Evolutionary conservation across 73 alveolate species (phyloP).

Genomic region (Stentor roeselii): DNA sequence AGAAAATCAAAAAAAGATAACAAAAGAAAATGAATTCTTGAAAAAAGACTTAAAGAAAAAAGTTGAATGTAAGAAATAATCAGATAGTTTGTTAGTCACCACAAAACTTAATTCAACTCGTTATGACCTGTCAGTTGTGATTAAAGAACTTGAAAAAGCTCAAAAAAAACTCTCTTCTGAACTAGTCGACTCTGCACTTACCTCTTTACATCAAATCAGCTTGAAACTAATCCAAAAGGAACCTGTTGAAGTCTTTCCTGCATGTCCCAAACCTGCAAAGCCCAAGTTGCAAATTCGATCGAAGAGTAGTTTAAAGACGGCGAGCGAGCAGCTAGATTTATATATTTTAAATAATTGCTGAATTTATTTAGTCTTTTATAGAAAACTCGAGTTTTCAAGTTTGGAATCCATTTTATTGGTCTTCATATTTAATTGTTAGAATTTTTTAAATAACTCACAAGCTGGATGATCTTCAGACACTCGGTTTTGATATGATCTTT

Average conservation of each 20-base stretch:
- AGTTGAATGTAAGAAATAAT: neutral
- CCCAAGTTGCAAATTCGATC: neutral
- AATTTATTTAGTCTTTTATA: too few species aligned
- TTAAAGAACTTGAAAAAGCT: neutral
- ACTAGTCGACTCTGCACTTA: neutral
- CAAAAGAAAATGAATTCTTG: neutral
- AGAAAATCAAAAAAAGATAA: neutral
- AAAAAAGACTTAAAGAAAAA: too few species aligned
- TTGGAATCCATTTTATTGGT: too few species aligned
- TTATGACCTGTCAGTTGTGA: neutral
- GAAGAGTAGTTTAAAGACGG: neutral
- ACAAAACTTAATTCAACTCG: neutral
- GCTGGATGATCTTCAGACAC: too few species aligned
- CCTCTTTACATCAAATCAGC: neutral
- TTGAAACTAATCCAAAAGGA: neutral
- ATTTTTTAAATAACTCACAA: too few species aligned
- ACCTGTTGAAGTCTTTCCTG: neutral
- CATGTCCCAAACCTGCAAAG: neutral
- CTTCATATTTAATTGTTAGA: too few species aligned
- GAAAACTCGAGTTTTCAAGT: too few species aligned
- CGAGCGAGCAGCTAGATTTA: neutral
- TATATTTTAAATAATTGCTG: too few species aligned
- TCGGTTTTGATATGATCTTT: too few species aligned
- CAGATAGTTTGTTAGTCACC: neutral
- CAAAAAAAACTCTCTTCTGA: neutral